Base-by-base conservation (phyloP, 73 alveolate species). In the Paramecium bursaria region DNA sequence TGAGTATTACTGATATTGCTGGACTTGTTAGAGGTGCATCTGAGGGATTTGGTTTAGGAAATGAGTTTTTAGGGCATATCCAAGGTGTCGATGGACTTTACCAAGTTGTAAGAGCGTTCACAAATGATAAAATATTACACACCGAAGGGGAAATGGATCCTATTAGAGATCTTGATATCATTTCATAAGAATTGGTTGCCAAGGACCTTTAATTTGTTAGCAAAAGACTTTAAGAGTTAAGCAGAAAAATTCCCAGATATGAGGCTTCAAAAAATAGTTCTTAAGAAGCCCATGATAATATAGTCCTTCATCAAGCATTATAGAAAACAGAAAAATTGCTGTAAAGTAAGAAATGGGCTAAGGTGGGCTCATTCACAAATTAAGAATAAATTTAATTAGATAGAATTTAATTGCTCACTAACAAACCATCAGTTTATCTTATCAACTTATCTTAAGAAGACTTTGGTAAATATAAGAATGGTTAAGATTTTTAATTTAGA, bases 1-100 rank as follows among this genome's bases (percentile, higher is more conserved):
- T 76, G 27, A 15, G 53, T 7, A 76, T 76, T 31, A 76, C 73
- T 1, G 88, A 76, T 54, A 76, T 76, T 11, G 88, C 88, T 30
- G 88, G 88, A 30, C 48, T 61, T 48, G 98, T 92, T 50, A 95
- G 88, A 92, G 99, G 99, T 14, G 99, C 99, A 29, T 75, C 96
- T 29, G 95, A 92, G 23, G 99, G 99, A 29, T 97, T 93, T 75
- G 99, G 99, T 2, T 95, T 97, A 87, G 99, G 99, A 73, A 95
- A 95, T 61, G 99, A 90, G 48, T 97, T 97, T 92, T 86, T 97
- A 73, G 90, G 98, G 30, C 98, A 97, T 60, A 97, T 97, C 74
- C 86, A 91, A 48, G 98, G 95, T 13, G 99, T 96, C 11, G 99
- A 96, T 85, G 99, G 98, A 31, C 90, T 94, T 44, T 94, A 86